Conservation (phyloP, 1,139 yeast genomes). For the Lodderomyces pseudojiufengensis region DNA sequence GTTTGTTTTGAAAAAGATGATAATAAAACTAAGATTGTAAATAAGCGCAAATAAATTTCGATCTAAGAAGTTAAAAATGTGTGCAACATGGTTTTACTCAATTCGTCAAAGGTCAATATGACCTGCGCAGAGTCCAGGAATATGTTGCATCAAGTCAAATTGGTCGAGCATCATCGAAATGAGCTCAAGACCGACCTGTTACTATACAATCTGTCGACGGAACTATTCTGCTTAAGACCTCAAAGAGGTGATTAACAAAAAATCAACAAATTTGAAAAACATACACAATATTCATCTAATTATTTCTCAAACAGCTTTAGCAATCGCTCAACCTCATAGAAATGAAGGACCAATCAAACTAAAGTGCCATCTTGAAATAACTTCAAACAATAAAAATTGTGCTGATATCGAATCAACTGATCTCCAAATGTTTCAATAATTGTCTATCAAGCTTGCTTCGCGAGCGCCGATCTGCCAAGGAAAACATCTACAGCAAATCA, state of each 20-base stretch:
- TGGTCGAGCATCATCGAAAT: slow-evolving; percentile 57
- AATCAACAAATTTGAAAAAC: slow-evolving; percentile 11
- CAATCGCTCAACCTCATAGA: slow-evolving; percentile 54
- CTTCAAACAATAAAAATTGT: slow-evolving; percentile 8
- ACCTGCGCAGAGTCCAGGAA: slow-evolving; percentile 91
- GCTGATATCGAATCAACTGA: slow-evolving; percentile 4
- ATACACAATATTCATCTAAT: slow-evolving; percentile 23
- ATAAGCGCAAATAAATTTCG: slow-evolving; percentile 3
- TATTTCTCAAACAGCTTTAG: slow-evolving; percentile 9
- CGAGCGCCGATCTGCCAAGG: slow-evolving; percentile 70
- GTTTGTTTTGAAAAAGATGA: not conserved
- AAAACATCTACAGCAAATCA: slow-evolving; percentile 32
- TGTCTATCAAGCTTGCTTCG: slow-evolving; percentile 47
- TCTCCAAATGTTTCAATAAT: slow-evolving; percentile 1
- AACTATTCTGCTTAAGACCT: slow-evolving; percentile 70
- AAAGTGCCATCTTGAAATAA: slow-evolving; percentile 9
- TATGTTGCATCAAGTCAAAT: slow-evolving; percentile 64
- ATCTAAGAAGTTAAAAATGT: slow-evolving; percentile 35
- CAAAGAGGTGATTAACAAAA: slow-evolving; percentile 15
- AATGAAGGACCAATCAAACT: slow-evolving; percentile 41
- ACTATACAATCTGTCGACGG: slow-evolving; percentile 81
- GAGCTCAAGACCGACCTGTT: slow-evolving; percentile 69
- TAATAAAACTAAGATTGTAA: not conserved
- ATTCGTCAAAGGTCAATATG: slow-evolving; percentile 72
- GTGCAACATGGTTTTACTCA: slow-evolving; percentile 91